These are phyloP conservation scores for Ceratobasidium sp. DNA, from an alignment of 1,284 basidiomycete genomes.

Conservation along the genomic window DNA sequence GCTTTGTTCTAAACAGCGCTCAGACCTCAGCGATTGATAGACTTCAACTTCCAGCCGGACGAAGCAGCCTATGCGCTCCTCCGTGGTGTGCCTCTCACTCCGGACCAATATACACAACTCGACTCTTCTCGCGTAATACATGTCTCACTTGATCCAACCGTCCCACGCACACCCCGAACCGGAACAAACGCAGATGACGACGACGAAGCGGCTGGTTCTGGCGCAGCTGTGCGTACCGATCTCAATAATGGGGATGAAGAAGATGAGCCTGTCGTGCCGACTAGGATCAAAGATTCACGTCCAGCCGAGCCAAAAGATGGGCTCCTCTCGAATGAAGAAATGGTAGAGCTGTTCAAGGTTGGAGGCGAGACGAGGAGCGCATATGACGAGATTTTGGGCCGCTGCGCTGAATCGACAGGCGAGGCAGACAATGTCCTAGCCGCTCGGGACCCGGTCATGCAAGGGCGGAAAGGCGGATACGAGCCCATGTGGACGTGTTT, in stretches of 20 bases:
- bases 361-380: slow-evolving; percentile 59
- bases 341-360: slow-evolving; percentile 61
- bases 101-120: slow-evolving; percentile 63
- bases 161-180: slow-evolving; percentile 48
- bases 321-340: slow-evolving; percentile 68
- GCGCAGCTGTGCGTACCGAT: slow-evolving; percentile 49
- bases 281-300: slow-evolving; percentile 62
- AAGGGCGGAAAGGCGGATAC: slow-evolving; percentile 58
- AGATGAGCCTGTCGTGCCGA: slow-evolving; percentile 72
- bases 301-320: slow-evolving; percentile 68
- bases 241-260: slow-evolving; percentile 50
- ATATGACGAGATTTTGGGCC: slow-evolving; percentile 64
- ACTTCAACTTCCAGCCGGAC: slow-evolving; percentile 90
- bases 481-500: slow-evolving; percentile 85
- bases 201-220: slow-evolving; percentile 51
- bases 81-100: slow-evolving; percentile 63
- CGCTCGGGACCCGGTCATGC: slow-evolving; percentile 58
- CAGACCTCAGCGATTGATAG: slow-evolving; percentile 55
- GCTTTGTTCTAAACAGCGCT: slow-evolving; percentile 14
- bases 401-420: slow-evolving; percentile 44
- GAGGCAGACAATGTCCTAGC: slow-evolving; percentile 48
- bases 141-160: slow-evolving; percentile 70
- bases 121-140: slow-evolving; percentile 80
- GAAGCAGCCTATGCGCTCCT: slow-evolving; percentile 88
- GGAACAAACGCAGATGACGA: slow-evolving; percentile 53